Base-by-base conservation (phyloP, 352 stramenopile genomes). In the Phytophthora hibernalis region DNA sequence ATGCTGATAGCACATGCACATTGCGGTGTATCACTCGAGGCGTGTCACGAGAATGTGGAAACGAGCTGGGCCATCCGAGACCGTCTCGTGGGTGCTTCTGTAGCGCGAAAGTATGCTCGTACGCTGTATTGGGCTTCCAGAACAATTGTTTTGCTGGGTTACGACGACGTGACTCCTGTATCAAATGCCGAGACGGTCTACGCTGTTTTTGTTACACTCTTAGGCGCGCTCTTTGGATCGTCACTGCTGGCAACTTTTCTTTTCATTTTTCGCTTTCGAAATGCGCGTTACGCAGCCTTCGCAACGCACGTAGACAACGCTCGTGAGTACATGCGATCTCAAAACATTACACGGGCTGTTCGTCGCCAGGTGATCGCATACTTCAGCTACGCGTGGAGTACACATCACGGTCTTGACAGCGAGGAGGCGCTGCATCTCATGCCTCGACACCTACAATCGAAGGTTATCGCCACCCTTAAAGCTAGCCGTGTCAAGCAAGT, bases 221-320 rank as follows among this genome's bases (percentile, higher is more conserved):
- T 83, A 5, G 83, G 82, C 3, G 82, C 82, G 16, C 26, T 92
- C 1, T 67, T 90, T 26, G 82, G 81, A 22, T 82, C 82, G 15
- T 89, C 79, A 2, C 28, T 92, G 22, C 58, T 93, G 21, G 83
- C 85, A 16, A 89, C 78, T 5, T 91, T 89, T 51, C 69, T 90
- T 6, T 93, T 93, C 65, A 88, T 91, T 42, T 91, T 93, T 28
- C 84, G 84, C 4, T 72, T 89, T 56, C 79, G 80, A 22, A 89
- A 89, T 45, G 72, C 74, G 9, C 61, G 80, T 1, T 75, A 86
- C 30, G 82, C 76, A 6, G 74, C 77, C 18, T 90, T 90, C 42
- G 65, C 79, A 5, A 68, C 81, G 0, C 82, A 93, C 42, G 82
- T 93, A 8, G 83, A 92, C 54, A 92, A 92, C 18, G 79, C 83